These are phyloP conservation scores for Sarcodon aspratus DNA, from an alignment of 768 basidiomycete species.

Conservation along the genomic window DNA sequence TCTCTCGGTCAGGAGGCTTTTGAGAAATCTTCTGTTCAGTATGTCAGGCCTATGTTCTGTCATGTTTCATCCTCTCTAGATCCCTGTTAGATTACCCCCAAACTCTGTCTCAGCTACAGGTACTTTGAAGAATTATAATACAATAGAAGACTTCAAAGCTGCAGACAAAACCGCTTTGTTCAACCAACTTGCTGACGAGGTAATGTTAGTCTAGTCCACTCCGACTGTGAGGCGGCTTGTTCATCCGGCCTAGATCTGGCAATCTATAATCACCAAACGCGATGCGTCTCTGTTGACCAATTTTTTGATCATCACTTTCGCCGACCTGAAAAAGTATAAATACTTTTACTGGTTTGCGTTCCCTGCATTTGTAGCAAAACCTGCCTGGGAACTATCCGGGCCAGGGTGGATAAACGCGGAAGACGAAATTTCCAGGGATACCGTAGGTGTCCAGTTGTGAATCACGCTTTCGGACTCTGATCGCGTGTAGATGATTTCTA, in stretches of 20 bases:
- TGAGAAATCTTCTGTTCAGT: constrained; percentile 30
- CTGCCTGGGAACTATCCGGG: constrained; percentile 72
- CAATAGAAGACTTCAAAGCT: constrained; percentile 90
- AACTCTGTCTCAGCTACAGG: constrained; percentile 48
- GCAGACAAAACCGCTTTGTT: constrained; percentile 86
- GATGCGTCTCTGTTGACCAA: constrained; percentile 49
- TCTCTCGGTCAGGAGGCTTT: constrained; percentile 59
- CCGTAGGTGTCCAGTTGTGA: constrained; percentile 22
- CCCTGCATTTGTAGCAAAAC: constrained; percentile 83
- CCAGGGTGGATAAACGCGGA: constrained; percentile 48
- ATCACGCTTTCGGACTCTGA: background rate
- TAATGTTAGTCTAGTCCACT: constrained; percentile 18
- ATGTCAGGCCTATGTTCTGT: constrained; percentile 7
- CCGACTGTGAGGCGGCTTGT: background rate
- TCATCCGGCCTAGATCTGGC: constrained; percentile 48
- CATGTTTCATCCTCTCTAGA: background rate
- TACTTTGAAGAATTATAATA: constrained; percentile 88
- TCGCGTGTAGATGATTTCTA: constrained; percentile 6
- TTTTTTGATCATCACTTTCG: constrained; percentile 87
- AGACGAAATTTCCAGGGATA: constrained; percentile 27
- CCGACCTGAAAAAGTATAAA: constrained; percentile 96
- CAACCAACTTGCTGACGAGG: constrained; percentile 58
- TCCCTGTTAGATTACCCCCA: constrained; percentile 26
- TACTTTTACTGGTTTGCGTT: constrained; percentile 99
- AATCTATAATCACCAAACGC: constrained; percentile 38